These are phyloP conservation scores for Neoscytalidium dimidiatum DNA, from an alignment of 2,329 filamentous ascomycete species.

Conservation along the genomic window DNA sequence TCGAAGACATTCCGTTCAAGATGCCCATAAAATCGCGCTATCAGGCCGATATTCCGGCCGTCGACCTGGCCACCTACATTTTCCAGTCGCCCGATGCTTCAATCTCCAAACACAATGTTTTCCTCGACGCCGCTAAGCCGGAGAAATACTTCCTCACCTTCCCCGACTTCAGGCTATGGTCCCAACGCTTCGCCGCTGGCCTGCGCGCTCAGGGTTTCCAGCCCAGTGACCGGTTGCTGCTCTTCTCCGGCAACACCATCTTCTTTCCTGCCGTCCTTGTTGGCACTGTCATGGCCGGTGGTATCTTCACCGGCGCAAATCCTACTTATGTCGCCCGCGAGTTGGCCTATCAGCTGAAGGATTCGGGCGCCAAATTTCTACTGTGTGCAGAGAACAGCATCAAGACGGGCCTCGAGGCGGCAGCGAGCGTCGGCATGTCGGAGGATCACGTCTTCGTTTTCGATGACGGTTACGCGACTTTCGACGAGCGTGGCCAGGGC, in stretches of 20 bases:
- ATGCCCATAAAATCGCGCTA: slow-evolving; percentile 58
- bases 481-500: slow-evolving; percentile 42
- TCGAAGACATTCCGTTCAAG: slow-evolving; percentile 19
- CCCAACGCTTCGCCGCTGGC: slow-evolving; percentile 71
- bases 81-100: slow-evolving; percentile 52
- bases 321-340: slow-evolving; percentile 70
- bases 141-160: slow-evolving; percentile 68
- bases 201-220: slow-evolving; percentile 64
- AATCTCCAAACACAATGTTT: slow-evolving; percentile 49
- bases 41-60: slow-evolving; percentile 48
- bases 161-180: slow-evolving; percentile 66
- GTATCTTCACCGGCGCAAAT: slow-evolving; percentile 76
- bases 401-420: slow-evolving; percentile 67
- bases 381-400: slow-evolving; percentile 64
- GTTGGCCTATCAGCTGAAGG: slow-evolving; percentile 72
- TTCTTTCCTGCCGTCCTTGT: slow-evolving; percentile 72
- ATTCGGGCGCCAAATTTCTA: slow-evolving; percentile 69
- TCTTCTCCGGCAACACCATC: slow-evolving; percentile 73
- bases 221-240: slow-evolving; percentile 68
- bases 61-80: slow-evolving; percentile 49
- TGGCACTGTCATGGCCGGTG: slow-evolving; percentile 75
- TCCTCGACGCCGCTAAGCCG: slow-evolving; percentile 67
- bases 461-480: slow-evolving; percentile 43
- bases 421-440: slow-evolving; percentile 57
- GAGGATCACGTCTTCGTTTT: slow-evolving; percentile 64